Evolutionary conservation across 2,329 filamentous ascomycete genomes (phyloP), one percentile per base, ranked within the genome.

Genomic region (Aspergillus costaricaensis): DNA sequence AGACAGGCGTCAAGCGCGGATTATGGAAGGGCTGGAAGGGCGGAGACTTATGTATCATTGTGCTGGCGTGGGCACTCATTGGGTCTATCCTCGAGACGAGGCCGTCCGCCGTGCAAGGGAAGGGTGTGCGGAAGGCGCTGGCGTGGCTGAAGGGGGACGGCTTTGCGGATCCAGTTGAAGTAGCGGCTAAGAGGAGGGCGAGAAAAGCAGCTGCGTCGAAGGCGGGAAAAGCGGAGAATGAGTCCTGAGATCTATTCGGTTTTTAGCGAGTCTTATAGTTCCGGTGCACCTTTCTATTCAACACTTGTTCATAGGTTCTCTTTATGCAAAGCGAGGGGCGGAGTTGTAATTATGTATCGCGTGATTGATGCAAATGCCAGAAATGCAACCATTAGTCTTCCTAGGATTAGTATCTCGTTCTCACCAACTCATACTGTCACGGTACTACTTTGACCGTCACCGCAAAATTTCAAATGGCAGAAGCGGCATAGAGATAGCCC

Each of bases 1-100:
- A 96, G 80, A 91, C 96, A 0, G 92, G 93, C n/a, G 86, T 90
- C 58, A 98, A 98, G 86, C 82, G 89, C 36, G 85, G 91, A 1
- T 92, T 92, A 87, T 96, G 94, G 92, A 87, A 85, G 65, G 91
- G 91, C 10, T 83, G 95, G 73, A 86, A 84, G 69, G 90, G 91
- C 39, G 92, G 92, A 0, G 94, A 98, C 76, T 86, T 97, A 5
- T 85, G 89, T 79, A 80, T 98, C 3, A 93, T 98, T 71, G 89
- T 94, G 15, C 76, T 87, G 17, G 90, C 91, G 51, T 81, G 96
- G 77, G 91, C 91, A 68, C 76, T 93, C 17, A 86, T 93, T 17
- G 91, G 92, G 58, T 85, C 86, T 8, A 86, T 95, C 1, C 91
- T 94, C 70, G 91, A 96, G 79, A 80, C 83, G 25, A 85, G 89